Evolutionary conservation across 2,329 filamentous ascomycete species (phyloP).

Genomic region (Exophiala calicioides): DNA sequence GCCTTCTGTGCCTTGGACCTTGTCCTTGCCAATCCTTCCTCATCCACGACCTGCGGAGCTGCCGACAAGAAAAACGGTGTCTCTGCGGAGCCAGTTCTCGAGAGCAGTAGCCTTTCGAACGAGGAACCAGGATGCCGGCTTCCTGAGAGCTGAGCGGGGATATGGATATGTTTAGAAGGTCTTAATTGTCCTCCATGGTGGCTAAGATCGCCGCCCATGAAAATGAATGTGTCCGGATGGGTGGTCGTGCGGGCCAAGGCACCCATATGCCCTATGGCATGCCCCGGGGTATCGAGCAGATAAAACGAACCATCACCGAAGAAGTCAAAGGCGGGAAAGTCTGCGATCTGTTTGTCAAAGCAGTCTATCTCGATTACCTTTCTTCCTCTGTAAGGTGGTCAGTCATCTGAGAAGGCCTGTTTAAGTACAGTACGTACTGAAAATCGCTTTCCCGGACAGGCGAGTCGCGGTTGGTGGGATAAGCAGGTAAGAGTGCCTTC

Average conservation of each 20-base stretch:
- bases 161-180: slow-evolving; percentile 2
- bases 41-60: neutral
- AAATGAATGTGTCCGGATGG: slow-evolving; percentile 43
- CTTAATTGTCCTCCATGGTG: slow-evolving; percentile 39
- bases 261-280: slow-evolving; percentile 50
- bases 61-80: slow-evolving; percentile 36
- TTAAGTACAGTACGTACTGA: slow-evolving; percentile 29
- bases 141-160: neutral
- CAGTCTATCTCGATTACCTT: slow-evolving; percentile 1
- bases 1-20: slow-evolving; percentile 9
- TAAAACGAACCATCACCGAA: too few species aligned
- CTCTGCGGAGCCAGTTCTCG: slow-evolving; percentile 1
- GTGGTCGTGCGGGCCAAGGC: slow-evolving; percentile 49
- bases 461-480: slow-evolving; percentile 42
- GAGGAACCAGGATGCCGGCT: neutral
- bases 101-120: slow-evolving; percentile 3
- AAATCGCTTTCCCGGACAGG: slow-evolving; percentile 40
- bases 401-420: neutral
- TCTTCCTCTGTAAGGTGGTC: neutral
- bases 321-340: slow-evolving; percentile 43
- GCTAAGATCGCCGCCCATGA: slow-evolving; percentile 53
- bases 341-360: too few species aligned
- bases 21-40: slow-evolving; percentile 3
- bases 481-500: slow-evolving; percentile 49
- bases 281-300: slow-evolving; percentile 49